phyloP scores from a whole-genome alignment of 768 basidiomycete species.

The Termitomyces eurrhizus region DNA sequence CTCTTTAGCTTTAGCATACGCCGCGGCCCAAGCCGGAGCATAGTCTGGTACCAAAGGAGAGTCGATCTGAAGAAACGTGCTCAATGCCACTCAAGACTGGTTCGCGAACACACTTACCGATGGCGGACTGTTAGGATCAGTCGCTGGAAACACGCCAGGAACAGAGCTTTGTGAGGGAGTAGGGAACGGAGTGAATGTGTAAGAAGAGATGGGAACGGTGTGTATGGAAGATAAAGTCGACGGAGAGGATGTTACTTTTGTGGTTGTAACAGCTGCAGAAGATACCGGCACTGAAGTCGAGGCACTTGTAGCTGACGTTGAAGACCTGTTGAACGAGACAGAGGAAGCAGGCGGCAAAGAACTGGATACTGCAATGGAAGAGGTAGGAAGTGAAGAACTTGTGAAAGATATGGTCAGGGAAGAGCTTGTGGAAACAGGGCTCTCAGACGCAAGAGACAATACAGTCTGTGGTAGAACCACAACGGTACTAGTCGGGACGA shows the following conservation, averaged over 20 bases:
- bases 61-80: slow-evolving; percentile 23
- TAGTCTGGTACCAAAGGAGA: slow-evolving; percentile 41
- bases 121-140: slow-evolving; percentile 56
- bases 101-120: slow-evolving; percentile 39
- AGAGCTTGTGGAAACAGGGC: background rate
- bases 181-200: slow-evolving; percentile 51
- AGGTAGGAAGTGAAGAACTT: background rate
- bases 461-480: slow-evolving; percentile 3
- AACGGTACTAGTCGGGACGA: background rate
- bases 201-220: slow-evolving; percentile 13
- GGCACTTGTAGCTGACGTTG: background rate
- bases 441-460: slow-evolving; percentile 3
- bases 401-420: background rate
- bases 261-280: background rate
- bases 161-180: slow-evolving; percentile 53
- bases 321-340: slow-evolving; percentile 3
- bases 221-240: slow-evolving; percentile 9
- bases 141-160: slow-evolving; percentile 48
- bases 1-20: slow-evolving; percentile 53
- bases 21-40: slow-evolving; percentile 53
- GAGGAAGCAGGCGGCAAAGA: slow-evolving; percentile 1
- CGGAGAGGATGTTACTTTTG: slow-evolving; percentile 5
- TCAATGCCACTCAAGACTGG: no score
- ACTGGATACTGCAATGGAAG: background rate
- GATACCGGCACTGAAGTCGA: slow-evolving; percentile 1